These are phyloP conservation scores for Xylaria sp. DNA, from an alignment of 2,329 filamentous ascomycete genomes.

Conservation along the genomic window DNA sequence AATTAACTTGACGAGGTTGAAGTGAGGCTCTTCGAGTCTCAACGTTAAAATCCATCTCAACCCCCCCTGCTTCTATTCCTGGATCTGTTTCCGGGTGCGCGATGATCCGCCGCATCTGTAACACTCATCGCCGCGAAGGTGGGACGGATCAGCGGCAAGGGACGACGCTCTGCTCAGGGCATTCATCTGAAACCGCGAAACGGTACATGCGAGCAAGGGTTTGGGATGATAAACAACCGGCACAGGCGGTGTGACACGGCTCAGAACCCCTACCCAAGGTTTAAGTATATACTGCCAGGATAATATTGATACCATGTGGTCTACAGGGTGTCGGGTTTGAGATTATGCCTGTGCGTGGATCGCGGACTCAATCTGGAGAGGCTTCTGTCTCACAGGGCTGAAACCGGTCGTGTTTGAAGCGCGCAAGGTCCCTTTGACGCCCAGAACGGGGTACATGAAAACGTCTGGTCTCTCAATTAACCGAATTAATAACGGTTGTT, in stretches of 20 bases:
- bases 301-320: slow-evolving; percentile 21
- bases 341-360: neutral
- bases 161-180: slow-evolving; percentile 1
- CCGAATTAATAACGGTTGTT: neutral
- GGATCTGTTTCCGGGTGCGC: slow-evolving; percentile 23
- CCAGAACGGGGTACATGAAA: neutral
- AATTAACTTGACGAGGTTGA: neutral
- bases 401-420: slow-evolving; percentile 18
- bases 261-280: slow-evolving; percentile 21
- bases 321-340: slow-evolving; percentile 14
- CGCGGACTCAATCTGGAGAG: neutral
- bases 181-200: slow-evolving; percentile 21
- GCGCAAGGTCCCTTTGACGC: slow-evolving; percentile 3
- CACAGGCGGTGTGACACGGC: slow-evolving; percentile 20
- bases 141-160: slow-evolving; percentile 4
- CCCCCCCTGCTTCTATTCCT: slow-evolving; percentile 19
- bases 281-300: too few relatives aligned
- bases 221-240: slow-evolving; percentile 10
- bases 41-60: neutral
- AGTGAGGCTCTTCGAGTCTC: slow-evolving; percentile 21
- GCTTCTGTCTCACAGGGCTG: slow-evolving; percentile 24
- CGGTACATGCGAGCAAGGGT: slow-evolving; percentile 7
- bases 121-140: slow-evolving; percentile 18
- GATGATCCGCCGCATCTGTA: slow-evolving; percentile 20
- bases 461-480: neutral